Percentiles rank a stretch among this genome's conserved stretches.
phyloP scores from a whole-genome alignment of 768 basidiomycete genomes.

The Boletus huronensis region DNA sequence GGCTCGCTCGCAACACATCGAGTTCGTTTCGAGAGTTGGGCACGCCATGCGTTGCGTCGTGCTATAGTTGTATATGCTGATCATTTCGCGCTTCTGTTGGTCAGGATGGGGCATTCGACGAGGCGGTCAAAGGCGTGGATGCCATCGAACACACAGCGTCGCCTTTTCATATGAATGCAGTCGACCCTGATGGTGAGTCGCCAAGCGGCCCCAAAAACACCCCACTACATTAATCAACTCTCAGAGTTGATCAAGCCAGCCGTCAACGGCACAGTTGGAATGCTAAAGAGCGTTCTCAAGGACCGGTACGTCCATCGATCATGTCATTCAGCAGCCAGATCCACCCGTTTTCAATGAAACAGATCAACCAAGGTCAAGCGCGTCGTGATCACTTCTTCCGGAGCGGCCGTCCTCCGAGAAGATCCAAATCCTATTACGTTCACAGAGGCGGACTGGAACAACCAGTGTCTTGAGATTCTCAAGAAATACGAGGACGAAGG shows the following conservation, averaged over 20 bases:
- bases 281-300: slow-evolving; percentile 58
- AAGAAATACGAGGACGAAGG: slow-evolving; percentile 48
- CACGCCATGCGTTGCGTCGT: background rate
- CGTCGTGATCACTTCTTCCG: slow-evolving; percentile 66
- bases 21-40: background rate
- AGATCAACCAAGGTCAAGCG: slow-evolving; percentile 52
- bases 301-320: slow-evolving; percentile 37
- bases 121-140: slow-evolving; percentile 72
- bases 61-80: background rate
- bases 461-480: slow-evolving; percentile 37
- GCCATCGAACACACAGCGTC: slow-evolving; percentile 70
- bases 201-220: too few relatives aligned
- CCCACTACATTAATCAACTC: background rate
- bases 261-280: slow-evolving; percentile 61
- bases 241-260: slow-evolving; percentile 68
- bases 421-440: slow-evolving; percentile 30
- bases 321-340: background rate
- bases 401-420: slow-evolving; percentile 42
- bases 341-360: background rate
- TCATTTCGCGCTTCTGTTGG: background rate
- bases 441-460: slow-evolving; percentile 61
- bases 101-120: slow-evolving; percentile 70
- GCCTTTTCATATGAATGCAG: slow-evolving; percentile 47
- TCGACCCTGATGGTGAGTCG: slow-evolving; percentile 39
- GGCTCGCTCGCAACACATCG: too few relatives aligned